These are phyloP conservation scores for Lasiodiplodia sp. DNA, from an alignment of 2,329 filamentous ascomycete species.

Conservation along the genomic window DNA sequence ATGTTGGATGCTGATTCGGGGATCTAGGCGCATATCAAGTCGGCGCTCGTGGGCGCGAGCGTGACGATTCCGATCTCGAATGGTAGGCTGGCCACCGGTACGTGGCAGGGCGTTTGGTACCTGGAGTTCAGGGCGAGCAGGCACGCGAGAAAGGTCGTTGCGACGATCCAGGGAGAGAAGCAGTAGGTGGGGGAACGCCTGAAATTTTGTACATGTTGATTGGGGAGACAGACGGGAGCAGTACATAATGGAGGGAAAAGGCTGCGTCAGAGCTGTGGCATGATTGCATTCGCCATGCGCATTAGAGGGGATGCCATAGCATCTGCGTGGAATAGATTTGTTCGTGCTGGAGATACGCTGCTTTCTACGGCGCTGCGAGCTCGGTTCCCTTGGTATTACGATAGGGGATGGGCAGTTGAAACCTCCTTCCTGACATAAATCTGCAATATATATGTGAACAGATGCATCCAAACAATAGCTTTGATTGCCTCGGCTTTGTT, in stretches of 20 bases:
- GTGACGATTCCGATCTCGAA: constrained; percentile 91
- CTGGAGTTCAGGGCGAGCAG: constrained; percentile 82
- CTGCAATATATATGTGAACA: no score
- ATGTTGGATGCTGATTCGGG: background rate
- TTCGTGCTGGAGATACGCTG: background rate
- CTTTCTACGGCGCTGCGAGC: background rate
- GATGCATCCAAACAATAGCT: no score
- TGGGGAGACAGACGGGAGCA: no score
- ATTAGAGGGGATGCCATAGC: background rate
- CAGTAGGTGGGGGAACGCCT: constrained; percentile 39
- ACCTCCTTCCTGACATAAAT: no score
- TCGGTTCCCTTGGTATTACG: no score
- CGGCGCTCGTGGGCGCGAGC: constrained; percentile 84
- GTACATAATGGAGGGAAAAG: background rate
- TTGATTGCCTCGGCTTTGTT: no score
- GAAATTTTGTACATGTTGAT: background rate
- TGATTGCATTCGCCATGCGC: background rate
- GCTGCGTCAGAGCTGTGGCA: background rate
- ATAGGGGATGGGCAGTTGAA: no score
- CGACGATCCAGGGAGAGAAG: constrained; percentile 92
- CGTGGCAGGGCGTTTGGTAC: constrained; percentile 94
- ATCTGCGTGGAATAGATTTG: background rate
- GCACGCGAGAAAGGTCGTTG: constrained; percentile 83
- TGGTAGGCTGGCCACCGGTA: constrained; percentile 74
- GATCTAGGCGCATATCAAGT: constrained; percentile 85